Evolutionary conservation across 2,329 filamentous ascomycete genomes (phyloP).

Genomic region (Beauveria caledonica): DNA sequence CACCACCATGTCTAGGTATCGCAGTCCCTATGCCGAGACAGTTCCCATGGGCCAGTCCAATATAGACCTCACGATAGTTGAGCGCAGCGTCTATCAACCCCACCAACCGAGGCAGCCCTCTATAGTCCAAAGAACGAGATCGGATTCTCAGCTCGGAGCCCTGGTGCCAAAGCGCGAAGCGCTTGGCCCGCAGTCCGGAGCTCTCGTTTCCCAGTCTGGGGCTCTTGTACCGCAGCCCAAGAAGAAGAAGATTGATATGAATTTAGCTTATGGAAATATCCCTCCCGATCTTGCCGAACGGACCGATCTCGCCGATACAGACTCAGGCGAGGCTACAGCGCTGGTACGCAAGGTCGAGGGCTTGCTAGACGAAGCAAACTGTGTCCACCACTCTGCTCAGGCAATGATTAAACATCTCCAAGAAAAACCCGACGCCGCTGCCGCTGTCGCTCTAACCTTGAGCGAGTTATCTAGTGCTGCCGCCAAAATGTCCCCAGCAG

Average conservation of each 20-base stretch:
- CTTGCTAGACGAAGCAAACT: slow-evolving; percentile 80
- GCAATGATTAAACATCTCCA: slow-evolving; percentile 71
- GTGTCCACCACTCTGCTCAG: slow-evolving; percentile 74
- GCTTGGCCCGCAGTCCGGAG: slow-evolving; percentile 16
- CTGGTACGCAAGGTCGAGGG: slow-evolving; percentile 69
- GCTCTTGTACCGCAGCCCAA: slow-evolving; percentile 3
- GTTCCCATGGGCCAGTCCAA: slow-evolving; percentile 32
- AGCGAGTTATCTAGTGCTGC: slow-evolving; percentile 82
- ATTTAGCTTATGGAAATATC: slow-evolving; percentile 81
- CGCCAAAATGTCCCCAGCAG: slow-evolving; percentile 75
- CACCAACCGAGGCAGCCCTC: slow-evolving; percentile 15
- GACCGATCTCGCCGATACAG: slow-evolving; percentile 38
- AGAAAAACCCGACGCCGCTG: slow-evolving; percentile 74
- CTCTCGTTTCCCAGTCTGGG: background rate
- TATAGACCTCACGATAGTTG: slow-evolving; percentile 19
- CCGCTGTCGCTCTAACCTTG: slow-evolving; percentile 84
- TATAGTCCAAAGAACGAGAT: slow-evolving; percentile 29
- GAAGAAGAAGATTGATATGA: slow-evolving; percentile 69
- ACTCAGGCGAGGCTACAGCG: slow-evolving; percentile 37
- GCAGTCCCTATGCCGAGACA: slow-evolving; percentile 27
- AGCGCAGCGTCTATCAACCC: slow-evolving; percentile 18
- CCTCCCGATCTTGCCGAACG: slow-evolving; percentile 56
- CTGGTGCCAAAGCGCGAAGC: background rate
- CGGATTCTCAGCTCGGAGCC: slow-evolving; percentile 26
- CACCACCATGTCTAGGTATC: slow-evolving; percentile 35